Percentiles rank a stretch among this genome's conserved stretches.
These are phyloP conservation scores for Melanomma pulvis-pyrius DNA, from an alignment of 495 filamentous ascomycete genomes.

Conservation along the genomic window DNA sequence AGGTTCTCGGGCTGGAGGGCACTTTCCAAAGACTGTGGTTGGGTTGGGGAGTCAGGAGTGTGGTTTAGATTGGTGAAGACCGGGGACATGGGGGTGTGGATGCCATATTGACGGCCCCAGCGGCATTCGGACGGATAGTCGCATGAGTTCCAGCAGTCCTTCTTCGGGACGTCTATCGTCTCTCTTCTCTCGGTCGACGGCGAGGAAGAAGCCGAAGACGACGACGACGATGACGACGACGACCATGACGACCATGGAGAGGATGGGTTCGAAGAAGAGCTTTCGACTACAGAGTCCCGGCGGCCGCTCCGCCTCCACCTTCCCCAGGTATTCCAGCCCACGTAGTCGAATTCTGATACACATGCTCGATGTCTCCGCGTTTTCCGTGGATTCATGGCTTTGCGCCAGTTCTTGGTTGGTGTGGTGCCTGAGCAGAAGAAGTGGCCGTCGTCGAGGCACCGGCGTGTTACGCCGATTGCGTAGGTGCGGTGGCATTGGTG, in stretches of 20 bases:
- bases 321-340: constrained; percentile 50
- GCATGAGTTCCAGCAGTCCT: constrained; percentile 45
- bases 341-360: constrained; percentile 53
- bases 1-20: constrained; percentile 20
- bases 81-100: constrained; percentile 26
- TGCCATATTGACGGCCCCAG: constrained; percentile 41
- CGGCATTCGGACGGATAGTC: constrained; percentile 48
- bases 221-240: neutral
- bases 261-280: neutral
- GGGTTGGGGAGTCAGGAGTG: neutral
- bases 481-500: constrained; percentile 51
- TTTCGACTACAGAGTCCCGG: constrained; percentile 8
- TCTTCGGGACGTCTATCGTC: constrained; percentile 22
- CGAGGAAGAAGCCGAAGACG: neutral
- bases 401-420: constrained; percentile 38
- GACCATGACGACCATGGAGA: neutral
- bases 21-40: constrained; percentile 14
- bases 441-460: constrained; percentile 55
- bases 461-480: constrained; percentile 49
- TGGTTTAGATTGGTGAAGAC: constrained; percentile 1
- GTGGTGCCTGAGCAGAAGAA: constrained; percentile 52
- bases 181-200: too few relatives aligned
- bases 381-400: constrained; percentile 34
- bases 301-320: constrained; percentile 42
- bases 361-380: constrained; percentile 46